Evolutionary conservation across 164 flowering plant species (phyloP), one percentile per base, ranked within the genome.

Genomic region (Vitis cinerea): DNA sequence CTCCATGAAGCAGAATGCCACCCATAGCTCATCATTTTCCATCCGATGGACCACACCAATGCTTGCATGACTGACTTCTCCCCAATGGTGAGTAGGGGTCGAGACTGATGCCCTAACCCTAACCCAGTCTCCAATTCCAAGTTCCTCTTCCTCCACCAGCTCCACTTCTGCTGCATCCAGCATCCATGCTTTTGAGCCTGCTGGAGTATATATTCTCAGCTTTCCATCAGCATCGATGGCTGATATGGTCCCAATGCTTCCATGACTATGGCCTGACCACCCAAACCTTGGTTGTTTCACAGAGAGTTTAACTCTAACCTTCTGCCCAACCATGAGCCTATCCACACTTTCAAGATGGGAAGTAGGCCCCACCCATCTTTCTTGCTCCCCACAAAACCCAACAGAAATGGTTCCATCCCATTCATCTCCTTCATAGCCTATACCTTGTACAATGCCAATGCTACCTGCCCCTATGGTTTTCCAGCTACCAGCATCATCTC

Each of bases 221-320:
- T 88, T 93, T 15, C 94, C 97, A 80, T 95, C 99, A 1, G 88
- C 98, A 81, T 95, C 99, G 50, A 95, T 85, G 6, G 93, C 84
- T 1, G 94, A 79, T 69, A 93, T 86, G 30, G 86, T 87, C 23
- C 97, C 98, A 29, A 93, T 66, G 64, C 93, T 93, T 0, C 75
- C 72, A 77, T 91, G 93, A 77, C 78, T 85, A 71, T 90, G 94
- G 44, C 97, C 98, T 1, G 97, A 87, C 99, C 99, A 95, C 17
- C 99, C 99, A 69, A 95, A 95, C 66, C 97, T 80, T 4, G 98
- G 99, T 72, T 93, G 99, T 83, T 81, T 89, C 70, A 95, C 93
- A 9, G 75, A 65, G 44, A 59, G 62, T 72, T 83, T 90, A 10
- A 95, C 98, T 73, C 75, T 83, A 15, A 95, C 91, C 57, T 74